These are phyloP conservation scores for Nicotiana tabacum DNA, from an alignment of 257 asterid genomes.

Conservation along the genomic window DNA sequence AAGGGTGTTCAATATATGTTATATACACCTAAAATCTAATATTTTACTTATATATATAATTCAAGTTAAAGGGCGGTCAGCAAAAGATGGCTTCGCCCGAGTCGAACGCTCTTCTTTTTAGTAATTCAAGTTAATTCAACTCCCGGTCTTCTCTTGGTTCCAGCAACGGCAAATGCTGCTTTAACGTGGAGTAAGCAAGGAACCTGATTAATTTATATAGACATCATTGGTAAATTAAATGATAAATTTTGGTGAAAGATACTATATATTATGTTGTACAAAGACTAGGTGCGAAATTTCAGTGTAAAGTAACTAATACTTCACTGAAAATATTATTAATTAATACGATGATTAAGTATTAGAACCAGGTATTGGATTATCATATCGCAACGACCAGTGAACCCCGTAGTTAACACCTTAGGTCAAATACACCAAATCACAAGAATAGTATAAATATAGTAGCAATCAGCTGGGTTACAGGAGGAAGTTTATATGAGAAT, in stretches of 20 bases:
- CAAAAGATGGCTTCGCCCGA: too few species aligned
- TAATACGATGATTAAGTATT: not conserved
- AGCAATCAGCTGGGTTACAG: not conserved
- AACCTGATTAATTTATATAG: not conserved
- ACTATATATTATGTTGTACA: not conserved
- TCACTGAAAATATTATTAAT: too few species aligned
- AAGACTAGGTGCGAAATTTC: not conserved
- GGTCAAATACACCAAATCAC: not conserved
- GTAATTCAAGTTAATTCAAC: not conserved
- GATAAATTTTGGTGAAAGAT: not conserved
- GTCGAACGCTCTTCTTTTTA: constrained; percentile 3
- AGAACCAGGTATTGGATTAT: not conserved
- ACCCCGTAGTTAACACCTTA: not conserved
- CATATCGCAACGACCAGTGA: not conserved
- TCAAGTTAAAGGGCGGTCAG: too few species aligned
- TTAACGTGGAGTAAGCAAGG: not conserved
- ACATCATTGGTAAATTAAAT: not conserved
- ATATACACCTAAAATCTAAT: too few species aligned
- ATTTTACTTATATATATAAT: too few species aligned
- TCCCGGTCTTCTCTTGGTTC: not conserved
- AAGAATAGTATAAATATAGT: not conserved
- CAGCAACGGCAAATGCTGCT: not conserved
- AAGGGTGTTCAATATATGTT: too few species aligned
- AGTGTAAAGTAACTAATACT: too few species aligned
- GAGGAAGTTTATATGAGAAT: not conserved